Base-by-base conservation (phyloP, 164 flowering plant species). In the Chloranthus sessilifolius region DNA sequence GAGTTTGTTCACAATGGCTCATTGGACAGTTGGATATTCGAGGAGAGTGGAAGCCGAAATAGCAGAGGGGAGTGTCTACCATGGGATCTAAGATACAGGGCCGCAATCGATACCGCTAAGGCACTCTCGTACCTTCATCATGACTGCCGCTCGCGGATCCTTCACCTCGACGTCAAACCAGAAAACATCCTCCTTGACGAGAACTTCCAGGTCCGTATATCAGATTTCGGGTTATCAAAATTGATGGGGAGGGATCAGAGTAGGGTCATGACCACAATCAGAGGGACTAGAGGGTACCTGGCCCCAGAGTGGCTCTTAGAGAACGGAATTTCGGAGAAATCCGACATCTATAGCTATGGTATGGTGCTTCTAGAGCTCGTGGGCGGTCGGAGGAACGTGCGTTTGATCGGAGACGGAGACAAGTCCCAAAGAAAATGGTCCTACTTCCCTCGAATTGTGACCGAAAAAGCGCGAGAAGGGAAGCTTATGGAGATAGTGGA, bases 281-380 rank as follows among this genome's bases (percentile, higher is more conserved):
- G 95, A 5, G 98, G 98, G 8, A 91, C 98, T 7, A 67, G 65
- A 47, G 96, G 95, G 19, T 88, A 91, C 62, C 62, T 91, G 33
- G 98, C 98, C 2, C 98, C 98, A 0, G 98, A 91, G 43, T 91
- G 96, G 98, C 75, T 91, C 1, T 44, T 88, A 50, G 81, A 81
- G 40, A 50, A 69, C 4, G 96, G 92, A 1, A 50, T 88, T 22
- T 74, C 90, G 0, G 95, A 85, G 53, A 87, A 88, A 56, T 80
- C 75, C 2, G 98, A 91, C 49, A 58, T 88, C 20, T 91, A 85
- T 41, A 85, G 98, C 60, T 91, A 71, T 42, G 98, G 98, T 1
- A 85, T 91, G 92, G 86, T 91, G 26, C 72, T 91, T 5, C 46
- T 91, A 27, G 96, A 91, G 74, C 58, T 85, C 25, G 60, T 88